A percentile compares a stretch with the other conserved stretches of the same genome.
Conservation (phyloP, 176 grass and related monocot species). For the Avena eriantha region DNA sequence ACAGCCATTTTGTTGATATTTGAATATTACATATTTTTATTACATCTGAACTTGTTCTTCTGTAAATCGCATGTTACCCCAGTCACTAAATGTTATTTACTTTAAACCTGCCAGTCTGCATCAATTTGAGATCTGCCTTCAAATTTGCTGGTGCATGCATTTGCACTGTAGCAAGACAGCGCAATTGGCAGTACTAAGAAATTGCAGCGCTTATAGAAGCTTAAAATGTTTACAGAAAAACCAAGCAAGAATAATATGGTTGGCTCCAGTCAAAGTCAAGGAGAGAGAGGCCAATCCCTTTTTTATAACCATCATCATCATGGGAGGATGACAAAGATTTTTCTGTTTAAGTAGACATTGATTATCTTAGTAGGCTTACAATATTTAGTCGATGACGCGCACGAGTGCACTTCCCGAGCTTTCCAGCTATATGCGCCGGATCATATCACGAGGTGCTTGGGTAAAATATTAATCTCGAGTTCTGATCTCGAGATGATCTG, state of each 20-base stretch:
- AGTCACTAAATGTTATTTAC: slow-evolving; percentile 31
- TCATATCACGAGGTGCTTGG: slow-evolving; percentile 65
- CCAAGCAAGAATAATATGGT: slow-evolving; percentile 28
- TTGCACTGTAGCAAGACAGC: slow-evolving; percentile 22
- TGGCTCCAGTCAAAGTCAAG: slow-evolving; percentile 76
- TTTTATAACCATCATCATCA: slow-evolving; percentile 64
- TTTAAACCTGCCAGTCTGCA: slow-evolving; percentile 25
- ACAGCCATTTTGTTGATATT: slow-evolving; percentile 39
- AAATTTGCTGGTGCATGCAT: slow-evolving; percentile 22
- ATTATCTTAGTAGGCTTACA: slow-evolving; percentile 53
- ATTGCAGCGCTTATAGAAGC: slow-evolving; percentile 29
- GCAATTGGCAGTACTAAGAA: slow-evolving; percentile 30
- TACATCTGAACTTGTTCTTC: slow-evolving; percentile 41
- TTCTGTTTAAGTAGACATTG: slow-evolving; percentile 65
- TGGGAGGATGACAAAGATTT: slow-evolving; percentile 84
- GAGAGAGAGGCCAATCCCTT: slow-evolving; percentile 42
- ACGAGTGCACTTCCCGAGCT: slow-evolving; percentile 95
- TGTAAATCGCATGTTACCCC: slow-evolving; percentile 31
- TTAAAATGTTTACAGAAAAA: slow-evolving; percentile 41
- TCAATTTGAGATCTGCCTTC: slow-evolving; percentile 38
- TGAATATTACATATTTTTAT: slow-evolving; percentile 20
- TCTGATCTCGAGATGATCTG: slow-evolving; percentile 68
- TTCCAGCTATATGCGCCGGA: slow-evolving; percentile 76
- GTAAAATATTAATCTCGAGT: slow-evolving; percentile 52
- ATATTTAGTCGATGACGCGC: slow-evolving; percentile 69